These are phyloP conservation scores for Didymella pomorum DNA, from an alignment of 2,329 filamentous ascomycete species.

Conservation along the genomic window DNA sequence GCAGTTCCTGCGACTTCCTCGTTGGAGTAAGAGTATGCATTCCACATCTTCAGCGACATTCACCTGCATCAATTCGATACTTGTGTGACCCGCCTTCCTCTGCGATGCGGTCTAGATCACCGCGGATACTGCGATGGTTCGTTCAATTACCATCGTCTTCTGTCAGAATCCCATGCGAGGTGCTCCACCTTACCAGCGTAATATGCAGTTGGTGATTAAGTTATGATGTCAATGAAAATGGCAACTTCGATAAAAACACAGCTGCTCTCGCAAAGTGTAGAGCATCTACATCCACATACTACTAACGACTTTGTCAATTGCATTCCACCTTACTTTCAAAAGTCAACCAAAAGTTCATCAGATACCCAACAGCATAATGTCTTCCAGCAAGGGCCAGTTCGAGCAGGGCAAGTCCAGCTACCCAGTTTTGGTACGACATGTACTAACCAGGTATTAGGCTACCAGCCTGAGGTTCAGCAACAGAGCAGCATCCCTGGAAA, in stretches of 20 bases:
- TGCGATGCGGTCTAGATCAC: not conserved
- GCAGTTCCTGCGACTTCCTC: not conserved
- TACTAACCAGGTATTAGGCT: conserved; percentile 46
- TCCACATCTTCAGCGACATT: not conserved
- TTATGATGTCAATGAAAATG: conserved; percentile 40
- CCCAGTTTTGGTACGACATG: not conserved
- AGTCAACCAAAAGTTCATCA: not conserved
- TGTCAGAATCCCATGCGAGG: conserved; percentile 8
- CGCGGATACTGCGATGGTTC: not conserved
- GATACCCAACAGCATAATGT: conserved; percentile 57
- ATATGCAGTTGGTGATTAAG: conserved; percentile 22
- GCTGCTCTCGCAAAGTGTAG: conserved; percentile 10
- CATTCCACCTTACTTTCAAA: not conserved
- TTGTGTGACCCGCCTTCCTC: not conserved
- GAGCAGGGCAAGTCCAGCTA: conserved; percentile 40
- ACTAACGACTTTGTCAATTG: not conserved
- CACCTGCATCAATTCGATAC: not conserved
- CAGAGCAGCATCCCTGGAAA: conserved; percentile 61
- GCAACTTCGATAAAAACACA: conserved; percentile 24
- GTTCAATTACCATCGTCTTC: not conserved
- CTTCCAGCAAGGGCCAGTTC: conserved; percentile 46
- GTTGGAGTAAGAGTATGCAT: not conserved
- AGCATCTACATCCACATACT: not conserved
- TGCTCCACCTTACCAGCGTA: conserved; percentile 27
- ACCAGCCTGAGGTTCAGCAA: conserved; percentile 59